Evolutionary conservation across 306 rosid species (phyloP).

Genomic region (Psophocarpus tetragonolobus): DNA sequence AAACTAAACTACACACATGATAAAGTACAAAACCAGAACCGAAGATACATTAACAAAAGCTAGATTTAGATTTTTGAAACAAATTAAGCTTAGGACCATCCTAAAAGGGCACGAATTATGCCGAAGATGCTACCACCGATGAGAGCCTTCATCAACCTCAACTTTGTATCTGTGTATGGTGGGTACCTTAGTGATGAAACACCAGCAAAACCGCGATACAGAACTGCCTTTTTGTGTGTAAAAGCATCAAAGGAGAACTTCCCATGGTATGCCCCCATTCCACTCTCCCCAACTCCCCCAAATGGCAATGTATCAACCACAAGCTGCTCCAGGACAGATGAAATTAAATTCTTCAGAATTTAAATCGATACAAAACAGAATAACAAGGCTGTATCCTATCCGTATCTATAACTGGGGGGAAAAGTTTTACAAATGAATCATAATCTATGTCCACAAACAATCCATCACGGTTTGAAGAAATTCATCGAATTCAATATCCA

Average conservation of each 20-base stretch:
- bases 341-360: background rate
- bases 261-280: constrained; percentile 93
- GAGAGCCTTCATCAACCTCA: constrained; percentile 69
- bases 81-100: constrained; percentile 51
- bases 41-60: background rate
- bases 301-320: constrained; percentile 71
- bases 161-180: constrained; percentile 76
- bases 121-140: constrained; percentile 52
- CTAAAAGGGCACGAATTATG: constrained; percentile 64
- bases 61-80: background rate
- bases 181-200: constrained; percentile 82
- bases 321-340: constrained; percentile 53
- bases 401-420: background rate
- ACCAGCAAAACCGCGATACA: constrained; percentile 68
- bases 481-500: background rate
- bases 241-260: constrained; percentile 92
- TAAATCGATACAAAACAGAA: background rate
- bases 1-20: background rate
- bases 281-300: constrained; percentile 98
- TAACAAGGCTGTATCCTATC: background rate
- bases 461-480: background rate
- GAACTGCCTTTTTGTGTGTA: constrained; percentile 84
- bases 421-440: background rate
- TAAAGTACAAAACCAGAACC: background rate
- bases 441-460: background rate